phyloP scores from a whole-genome alignment of 2,329 filamentous ascomycete species.

The Clonostachys rhizophaga region DNA sequence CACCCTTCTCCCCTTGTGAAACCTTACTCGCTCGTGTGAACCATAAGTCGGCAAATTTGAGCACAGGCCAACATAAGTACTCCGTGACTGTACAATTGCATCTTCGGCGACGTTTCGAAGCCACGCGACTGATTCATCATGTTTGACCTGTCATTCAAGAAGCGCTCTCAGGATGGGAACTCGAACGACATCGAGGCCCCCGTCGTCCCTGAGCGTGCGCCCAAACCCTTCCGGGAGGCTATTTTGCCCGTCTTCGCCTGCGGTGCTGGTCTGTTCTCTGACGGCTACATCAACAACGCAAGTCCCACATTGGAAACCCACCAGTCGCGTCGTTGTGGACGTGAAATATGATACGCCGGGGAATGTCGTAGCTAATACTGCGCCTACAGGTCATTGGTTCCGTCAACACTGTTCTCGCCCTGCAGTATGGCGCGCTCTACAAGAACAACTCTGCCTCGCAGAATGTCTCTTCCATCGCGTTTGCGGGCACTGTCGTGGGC shows the following conservation, averaged over 20 bases:
- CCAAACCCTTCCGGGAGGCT: constrained; percentile 11
- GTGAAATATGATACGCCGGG: not conserved
- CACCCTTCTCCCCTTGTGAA: too few species aligned
- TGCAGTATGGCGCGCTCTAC: constrained; percentile 68
- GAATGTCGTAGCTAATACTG: not conserved
- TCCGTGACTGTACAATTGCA: too few species aligned
- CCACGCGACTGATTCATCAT: too few species aligned
- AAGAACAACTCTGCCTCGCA: constrained; percentile 61
- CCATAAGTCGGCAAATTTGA: too few species aligned
- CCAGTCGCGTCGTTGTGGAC: not conserved
- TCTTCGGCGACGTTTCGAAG: too few species aligned
- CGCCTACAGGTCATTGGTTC: constrained; percentile 72
- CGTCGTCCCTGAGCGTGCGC: not conserved
- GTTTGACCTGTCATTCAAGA: too few species aligned
- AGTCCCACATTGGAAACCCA: constrained; percentile 2
- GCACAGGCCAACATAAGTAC: too few species aligned
- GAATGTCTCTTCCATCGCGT: constrained; percentile 78
- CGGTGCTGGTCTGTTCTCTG: constrained; percentile 84
- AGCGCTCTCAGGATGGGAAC: too few species aligned
- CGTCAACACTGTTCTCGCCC: constrained; percentile 70
- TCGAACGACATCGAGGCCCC: too few species aligned
- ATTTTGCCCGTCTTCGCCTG: constrained; percentile 74
- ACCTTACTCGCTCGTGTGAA: too few species aligned
- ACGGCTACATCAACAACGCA: constrained; percentile 89
- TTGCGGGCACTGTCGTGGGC: constrained; percentile 80